Evolutionary conservation across 805 yeast species (phyloP).

Genomic region (Candida nanaspora): DNA sequence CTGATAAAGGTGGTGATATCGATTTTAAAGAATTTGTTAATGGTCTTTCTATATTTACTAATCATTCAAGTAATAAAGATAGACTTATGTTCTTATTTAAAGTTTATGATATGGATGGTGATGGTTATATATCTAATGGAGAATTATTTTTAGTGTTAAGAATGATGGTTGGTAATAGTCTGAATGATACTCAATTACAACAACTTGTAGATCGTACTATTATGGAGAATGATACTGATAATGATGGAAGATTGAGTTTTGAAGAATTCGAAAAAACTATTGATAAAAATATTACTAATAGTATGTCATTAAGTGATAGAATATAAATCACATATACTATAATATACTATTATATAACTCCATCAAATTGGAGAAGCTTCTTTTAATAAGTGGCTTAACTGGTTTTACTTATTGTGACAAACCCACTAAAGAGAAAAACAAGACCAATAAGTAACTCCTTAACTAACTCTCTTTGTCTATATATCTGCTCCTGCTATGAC

Average conservation of each 20-base stretch:
- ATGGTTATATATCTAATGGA: constrained; percentile 92
- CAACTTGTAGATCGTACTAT: constrained; percentile 97
- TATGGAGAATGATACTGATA: constrained; percentile 84
- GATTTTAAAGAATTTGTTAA: constrained; percentile 91
- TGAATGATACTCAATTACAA: constrained; percentile 82
- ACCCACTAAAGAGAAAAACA: too few species aligned
- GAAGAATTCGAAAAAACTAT: constrained; percentile 77
- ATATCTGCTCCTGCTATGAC: too few species aligned
- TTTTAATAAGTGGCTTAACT: too few species aligned
- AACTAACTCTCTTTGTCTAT: too few species aligned
- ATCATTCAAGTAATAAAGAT: constrained; percentile 72
- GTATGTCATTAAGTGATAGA: constrained; percentile 23
- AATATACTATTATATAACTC: background rate
- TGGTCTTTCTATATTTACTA: constrained; percentile 68
- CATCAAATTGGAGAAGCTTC: too few species aligned
- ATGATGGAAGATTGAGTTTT: constrained; percentile 79
- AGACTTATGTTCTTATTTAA: constrained; percentile 85
- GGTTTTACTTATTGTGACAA: too few species aligned
- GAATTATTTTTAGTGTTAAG: constrained; percentile 87
- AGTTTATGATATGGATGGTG: constrained; percentile 92
- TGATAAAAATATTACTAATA: constrained; percentile 28
- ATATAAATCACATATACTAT: constrained; percentile 3
- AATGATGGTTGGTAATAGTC: constrained; percentile 93
- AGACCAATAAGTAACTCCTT: too few species aligned
- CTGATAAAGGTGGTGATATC: constrained; percentile 85